A percentile compares a stretch with the other conserved stretches of the same genome.
phyloP scores from a whole-genome alignment of 805 yeast species.

The Trichomonascus vanleenenianus region DNA sequence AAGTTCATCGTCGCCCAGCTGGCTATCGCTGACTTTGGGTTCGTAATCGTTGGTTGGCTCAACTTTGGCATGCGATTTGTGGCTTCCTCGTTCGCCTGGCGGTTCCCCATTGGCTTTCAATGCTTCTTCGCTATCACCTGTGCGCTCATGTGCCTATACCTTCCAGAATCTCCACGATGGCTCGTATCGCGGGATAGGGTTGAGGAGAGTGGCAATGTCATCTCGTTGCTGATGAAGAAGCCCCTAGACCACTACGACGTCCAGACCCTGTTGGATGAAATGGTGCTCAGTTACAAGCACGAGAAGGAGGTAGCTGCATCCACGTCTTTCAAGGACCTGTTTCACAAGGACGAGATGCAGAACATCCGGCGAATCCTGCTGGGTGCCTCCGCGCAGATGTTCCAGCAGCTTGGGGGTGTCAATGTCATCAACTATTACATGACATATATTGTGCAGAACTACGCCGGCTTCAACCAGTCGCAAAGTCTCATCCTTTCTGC shows the following conservation, averaged over 20 bases:
- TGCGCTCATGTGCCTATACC: slow-evolving; percentile 39
- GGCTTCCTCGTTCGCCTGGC: slow-evolving; percentile 43
- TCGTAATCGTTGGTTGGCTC: slow-evolving; percentile 67
- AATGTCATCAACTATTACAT: slow-evolving; percentile 59
- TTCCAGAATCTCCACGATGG: slow-evolving; percentile 85
- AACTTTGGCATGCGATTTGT: slow-evolving; percentile 62
- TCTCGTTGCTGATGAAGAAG: slow-evolving; percentile 43
- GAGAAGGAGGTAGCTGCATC: neutral
- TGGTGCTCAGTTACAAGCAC: neutral
- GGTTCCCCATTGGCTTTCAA: slow-evolving; percentile 70
- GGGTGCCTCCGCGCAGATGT: slow-evolving; percentile 57
- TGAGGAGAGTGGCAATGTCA: slow-evolving; percentile 16
- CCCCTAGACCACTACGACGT: slow-evolving; percentile 1
- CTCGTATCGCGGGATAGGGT: slow-evolving; percentile 57
- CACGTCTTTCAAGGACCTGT: neutral
- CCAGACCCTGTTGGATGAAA: neutral
- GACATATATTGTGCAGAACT: slow-evolving; percentile 5
- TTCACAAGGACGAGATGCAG: neutral
- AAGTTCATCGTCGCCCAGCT: slow-evolving; percentile 58
- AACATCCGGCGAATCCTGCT: slow-evolving; percentile 41
- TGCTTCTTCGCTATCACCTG: slow-evolving; percentile 47
- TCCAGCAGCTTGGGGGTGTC: slow-evolving; percentile 66
- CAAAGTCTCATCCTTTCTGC: slow-evolving; percentile 4
- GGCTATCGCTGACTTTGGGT: slow-evolving; percentile 57
- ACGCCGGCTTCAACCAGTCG: slow-evolving; percentile 1